A percentile compares a stretch with the other conserved stretches of the same genome.
phyloP scores from a whole-genome alignment of 192 early-diverging fungal genomes.

The Dispira simplex region DNA sequence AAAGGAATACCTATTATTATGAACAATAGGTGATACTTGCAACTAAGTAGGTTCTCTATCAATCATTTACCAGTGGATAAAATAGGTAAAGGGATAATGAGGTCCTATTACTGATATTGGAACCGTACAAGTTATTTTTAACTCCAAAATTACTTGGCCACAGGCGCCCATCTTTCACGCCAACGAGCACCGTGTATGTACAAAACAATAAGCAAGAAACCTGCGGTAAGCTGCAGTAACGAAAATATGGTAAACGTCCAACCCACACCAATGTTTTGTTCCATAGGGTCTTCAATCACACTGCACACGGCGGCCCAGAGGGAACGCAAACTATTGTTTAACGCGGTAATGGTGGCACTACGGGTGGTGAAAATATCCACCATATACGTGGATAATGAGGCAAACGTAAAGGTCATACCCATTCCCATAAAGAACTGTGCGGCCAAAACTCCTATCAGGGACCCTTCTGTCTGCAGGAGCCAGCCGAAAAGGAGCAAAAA shows the following conservation, averaged over 20 bases:
- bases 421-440: conserved; percentile 7
- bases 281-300: conserved; percentile 6
- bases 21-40: no score
- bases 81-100: no score
- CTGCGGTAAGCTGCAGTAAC: not conserved
- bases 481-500: not conserved
- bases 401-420: conserved; percentile 12
- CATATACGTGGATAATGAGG: conserved; percentile 5
- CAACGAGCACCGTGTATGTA: not conserved
- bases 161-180: conserved; percentile 7
- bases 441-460: not conserved
- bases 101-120: no score
- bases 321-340: conserved; percentile 5
- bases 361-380: conserved; percentile 11
- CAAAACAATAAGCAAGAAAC: not conserved
- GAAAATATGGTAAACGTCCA: conserved; percentile 10
- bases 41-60: no score
- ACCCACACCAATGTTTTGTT: not conserved
- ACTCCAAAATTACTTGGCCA: not conserved
- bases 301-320: conserved; percentile 10
- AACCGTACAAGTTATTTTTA: no score
- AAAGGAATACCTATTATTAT: no score
- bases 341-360: conserved; percentile 10
- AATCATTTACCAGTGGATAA: no score
- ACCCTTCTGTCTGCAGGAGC: not conserved